Conservation (phyloP, 129 eudicot genomes). For the Arctium minus region DNA sequence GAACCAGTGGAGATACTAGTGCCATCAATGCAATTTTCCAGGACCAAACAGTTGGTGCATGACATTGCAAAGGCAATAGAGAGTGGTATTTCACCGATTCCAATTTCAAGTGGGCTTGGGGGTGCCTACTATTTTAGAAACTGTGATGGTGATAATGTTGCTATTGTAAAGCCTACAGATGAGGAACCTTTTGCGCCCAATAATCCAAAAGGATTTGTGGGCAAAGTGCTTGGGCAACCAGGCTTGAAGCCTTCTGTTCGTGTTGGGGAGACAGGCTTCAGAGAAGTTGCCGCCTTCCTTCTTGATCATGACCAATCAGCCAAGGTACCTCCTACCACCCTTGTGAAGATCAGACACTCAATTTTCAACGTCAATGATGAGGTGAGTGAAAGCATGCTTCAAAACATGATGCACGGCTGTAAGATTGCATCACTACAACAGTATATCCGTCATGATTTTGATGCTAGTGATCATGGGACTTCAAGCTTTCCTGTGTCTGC, state of each 20-base stretch:
- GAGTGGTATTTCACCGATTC: background rate
- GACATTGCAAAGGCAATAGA: slow-evolving; percentile 6
- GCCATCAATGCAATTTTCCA: slow-evolving; percentile 8
- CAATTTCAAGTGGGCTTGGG: slow-evolving; percentile 15
- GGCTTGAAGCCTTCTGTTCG: slow-evolving; percentile 14
- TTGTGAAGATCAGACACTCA: slow-evolving; percentile 30
- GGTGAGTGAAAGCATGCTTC: slow-evolving; percentile 6
- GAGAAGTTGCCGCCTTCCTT: slow-evolving; percentile 36
- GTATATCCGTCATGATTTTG: slow-evolving; percentile 17
- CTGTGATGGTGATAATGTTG: slow-evolving; percentile 12
- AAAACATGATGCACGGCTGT: slow-evolving; percentile 7
- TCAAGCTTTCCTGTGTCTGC: slow-evolving; percentile 31
- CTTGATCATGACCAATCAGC: slow-evolving; percentile 29
- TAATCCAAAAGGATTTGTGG: slow-evolving; percentile 18
- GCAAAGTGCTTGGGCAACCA: slow-evolving; percentile 15
- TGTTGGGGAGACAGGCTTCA: slow-evolving; percentile 11
- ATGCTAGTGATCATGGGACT: slow-evolving; percentile 29
- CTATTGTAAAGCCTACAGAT: slow-evolving; percentile 15
- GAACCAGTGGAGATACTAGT: slow-evolving; percentile 11
- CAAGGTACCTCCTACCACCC: slow-evolving; percentile 28
- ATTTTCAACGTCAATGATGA: slow-evolving; percentile 18
- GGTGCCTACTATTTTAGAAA: slow-evolving; percentile 25
- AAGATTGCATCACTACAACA: slow-evolving; percentile 36
- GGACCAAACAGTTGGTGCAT: background rate
- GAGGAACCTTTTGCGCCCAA: slow-evolving; percentile 24